phyloP scores from a whole-genome alignment of 2,329 filamentous ascomycete genomes.

The Salinomyces thailandicus region DNA sequence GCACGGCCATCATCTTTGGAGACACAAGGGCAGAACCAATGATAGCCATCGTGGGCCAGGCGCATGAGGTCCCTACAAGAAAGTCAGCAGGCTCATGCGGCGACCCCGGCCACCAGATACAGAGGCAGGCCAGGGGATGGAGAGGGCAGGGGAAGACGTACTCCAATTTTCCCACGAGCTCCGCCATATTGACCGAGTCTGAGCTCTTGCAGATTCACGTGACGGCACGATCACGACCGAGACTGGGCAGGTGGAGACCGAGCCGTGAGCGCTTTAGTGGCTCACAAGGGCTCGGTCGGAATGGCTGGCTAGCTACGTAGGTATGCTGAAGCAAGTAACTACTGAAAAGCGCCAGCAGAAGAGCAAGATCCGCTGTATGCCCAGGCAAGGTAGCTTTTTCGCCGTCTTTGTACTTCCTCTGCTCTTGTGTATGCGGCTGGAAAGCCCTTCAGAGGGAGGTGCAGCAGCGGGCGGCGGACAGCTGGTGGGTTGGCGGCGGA shows the following conservation, averaged over 20 bases:
- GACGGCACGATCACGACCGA: not conserved
- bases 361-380: too few relatives aligned
- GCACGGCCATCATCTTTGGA: conserved; percentile 24
- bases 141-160: conserved; percentile 4
- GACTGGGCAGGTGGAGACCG: conserved; percentile 4
- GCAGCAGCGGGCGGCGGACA: too few relatives aligned
- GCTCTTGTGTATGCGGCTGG: too few relatives aligned
- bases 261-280: conserved; percentile 6
- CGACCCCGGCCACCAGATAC: not conserved
- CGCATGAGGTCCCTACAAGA: conserved; percentile 10
- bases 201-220: not conserved
- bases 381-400: too few relatives aligned
- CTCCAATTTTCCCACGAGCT: conserved; percentile 13
- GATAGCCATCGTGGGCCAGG: conserved; percentile 25
- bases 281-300: conserved; percentile 5
- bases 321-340: too few relatives aligned
- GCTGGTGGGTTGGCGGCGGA: too few relatives aligned
- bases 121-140: not conserved
- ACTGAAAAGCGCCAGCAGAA: too few relatives aligned
- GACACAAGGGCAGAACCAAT: conserved; percentile 41
- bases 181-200: conserved; percentile 8
- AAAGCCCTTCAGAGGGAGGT: too few relatives aligned
- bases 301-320: too few relatives aligned
- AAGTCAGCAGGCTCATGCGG: conserved; percentile 1
- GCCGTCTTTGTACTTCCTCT: too few relatives aligned